Evolutionary conservation across 129 eudicot genomes (phyloP), one percentile per base, ranked within the genome.

Genomic region (Tagetes erecta): DNA sequence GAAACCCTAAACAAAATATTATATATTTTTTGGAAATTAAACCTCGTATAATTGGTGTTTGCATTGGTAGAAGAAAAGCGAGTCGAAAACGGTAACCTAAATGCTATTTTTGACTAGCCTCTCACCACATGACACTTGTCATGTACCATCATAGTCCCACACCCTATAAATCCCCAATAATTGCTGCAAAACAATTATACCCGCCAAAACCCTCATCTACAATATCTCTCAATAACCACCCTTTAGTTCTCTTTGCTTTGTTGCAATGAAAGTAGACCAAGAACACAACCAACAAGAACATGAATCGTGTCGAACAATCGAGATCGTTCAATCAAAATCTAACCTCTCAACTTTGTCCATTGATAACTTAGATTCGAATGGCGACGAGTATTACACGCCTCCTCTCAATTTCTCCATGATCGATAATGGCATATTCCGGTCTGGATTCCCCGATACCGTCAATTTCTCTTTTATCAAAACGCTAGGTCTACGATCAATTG

Each of bases 331-430:
- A 36, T 49, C 78, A 20, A 33, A 39, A 4, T 12, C 57, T 0
- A 55, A 76, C 30, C 14, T 57, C 27, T 57, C 76, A 77, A 30
- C 64, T 38, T 6, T 51, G 9, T n/a, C 72, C 12, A 11, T 10
- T 27, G 74, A 79, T 35, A 72, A 20, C 5, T 73, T 72, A 38
- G 78, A 79, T 73, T 66, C 74, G 20, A 67, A 56, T 6, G 83
- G 63, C 46, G 79, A 75, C 1, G 89, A 77, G 64, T 45, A 82
- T 13, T 86, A 76, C 67, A 83, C 85, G 14, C 96, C 96, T 53
- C 96, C 92, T 2, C 63, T 86, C 12, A 86, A 89, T 70, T 89
- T 89, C 73, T 65, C 96, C 6, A 84, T 89, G 92, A 91, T 86
- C 30, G 90, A 84, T 70, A 78, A 86, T 73, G 92, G 92, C 58